Base-by-base conservation (phyloP, 495 filamentous ascomycete species). In the Aspergillus kassunensis region DNA sequence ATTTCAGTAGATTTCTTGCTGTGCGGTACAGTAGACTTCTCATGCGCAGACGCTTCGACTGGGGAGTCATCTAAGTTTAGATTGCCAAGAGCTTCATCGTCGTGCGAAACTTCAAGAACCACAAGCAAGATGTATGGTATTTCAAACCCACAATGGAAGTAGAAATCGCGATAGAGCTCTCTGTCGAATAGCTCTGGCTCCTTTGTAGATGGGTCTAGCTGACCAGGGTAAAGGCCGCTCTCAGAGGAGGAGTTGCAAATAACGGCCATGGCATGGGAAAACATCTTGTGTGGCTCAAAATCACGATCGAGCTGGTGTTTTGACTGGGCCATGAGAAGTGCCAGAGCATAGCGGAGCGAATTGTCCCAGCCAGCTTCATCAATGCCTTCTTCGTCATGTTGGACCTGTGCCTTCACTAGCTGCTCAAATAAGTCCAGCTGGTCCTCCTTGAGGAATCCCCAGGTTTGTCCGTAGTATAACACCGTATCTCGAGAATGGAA, bases 121-220 rank as follows among this genome's bases (percentile, higher is more conserved):
- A 37, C 12, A 16, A 49, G 45, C 31, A 49, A 39, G 10, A 49
- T 49, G 20, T 37, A 49, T 7, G 45, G 45, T 24, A 49, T 27
- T 23, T 49, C 45, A 27, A 49, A 49, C 4, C 33, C 45, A 39
- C 45, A 49, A 29, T 49, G 45, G 27, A 49, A 49, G 13, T 49
- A 49, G 16, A 49, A 49, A 33, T 49, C 45, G 31, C 45, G 45
- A 49, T 49, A 27, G 31, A 49, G 20, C 33, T 49, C 45, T 39
- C 33, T 13, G 27, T 49, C 34, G 35, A 39, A 49, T 3, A 49
- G 33, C 6, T 31, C 43, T 11, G 45, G 45, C 45, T 37, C 45
- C 15, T 49, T 49, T 15, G 34, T 39, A 12, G 45, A 37, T 21
- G 45, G 33, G 2, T 49, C 13, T 15, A 49, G 15, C 16, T 39